Base-by-base conservation (phyloP, 257 asterid genomes). In the Verbena officinalis region DNA sequence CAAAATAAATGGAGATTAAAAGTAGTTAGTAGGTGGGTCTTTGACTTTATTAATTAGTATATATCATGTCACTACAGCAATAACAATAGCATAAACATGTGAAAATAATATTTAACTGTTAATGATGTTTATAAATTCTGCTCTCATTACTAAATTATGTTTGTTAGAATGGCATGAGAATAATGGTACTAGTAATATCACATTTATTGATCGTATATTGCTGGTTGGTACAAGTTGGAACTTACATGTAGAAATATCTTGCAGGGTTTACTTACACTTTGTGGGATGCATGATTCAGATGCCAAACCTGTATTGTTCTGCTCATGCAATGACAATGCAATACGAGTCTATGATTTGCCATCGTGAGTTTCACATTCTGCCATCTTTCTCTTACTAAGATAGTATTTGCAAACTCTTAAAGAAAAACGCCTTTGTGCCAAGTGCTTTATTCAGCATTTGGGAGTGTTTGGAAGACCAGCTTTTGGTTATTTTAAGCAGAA, bases 221-320 rank as follows among this genome's bases (percentile, higher is more conserved):
- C 53, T 34, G 53, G 27, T 56, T 50, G 63, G 36, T 51, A 38
- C 20, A 49, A 56, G 36, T 48, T 42, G 55, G 57, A 34, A 20
- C 55, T 65, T 43, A 69, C 59, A 9, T 33, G 62, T 57, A 13
- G 16, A 49, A 12, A 12, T 69, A 64, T 67, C 19, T 31, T 68
- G 78, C 84, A 94, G 99, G 99, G 99, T 27, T 11, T 94, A 72
- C 90, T 94, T 53, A 68, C 95, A 46, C 81, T 90, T 16, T 86
- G 89, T 19, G 99, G 96, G 81, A 94, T 90, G 99, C 98, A 82
- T 54, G 96, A 94, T 83, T 80, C 92, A 42, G 98, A 89, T 68
- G 88, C 83, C 63, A 90, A 94, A 65, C 99, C 99, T 20, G 95
- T 94, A 64, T 62, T 94, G 79, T 77, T 94, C 15, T 90, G 96